Evolutionary conservation across 805 yeast genomes (phyloP), one percentile per base, ranked within the genome.

Genomic region (Suhomyces emberorum): DNA sequence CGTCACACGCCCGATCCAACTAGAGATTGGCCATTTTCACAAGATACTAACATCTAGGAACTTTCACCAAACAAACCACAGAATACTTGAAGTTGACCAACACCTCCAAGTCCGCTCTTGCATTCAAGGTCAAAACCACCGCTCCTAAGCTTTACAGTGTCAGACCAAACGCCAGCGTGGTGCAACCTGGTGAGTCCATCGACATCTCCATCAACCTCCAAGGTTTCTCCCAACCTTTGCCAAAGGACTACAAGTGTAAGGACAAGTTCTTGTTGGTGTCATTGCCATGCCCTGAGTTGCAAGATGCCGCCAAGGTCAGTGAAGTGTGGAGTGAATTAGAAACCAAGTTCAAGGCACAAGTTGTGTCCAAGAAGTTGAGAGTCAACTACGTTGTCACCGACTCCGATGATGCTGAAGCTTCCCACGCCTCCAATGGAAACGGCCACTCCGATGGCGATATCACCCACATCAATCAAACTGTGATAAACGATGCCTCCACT

Each of bases 101-200:
- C 50, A 68, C 82, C 27, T 61, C 76, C 11, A 70, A 70, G 37
- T 66, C 79, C 21, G 71, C 81, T 30, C 64, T 77, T 52, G 96
- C 96, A 20, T 93, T 88, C 74, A 93, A 93, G 69, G 97, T 93
- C 56, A 93, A 91, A 69, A 91, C 98, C 30, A 93, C 98, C 5
- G 97, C 98, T 7, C 98, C 98, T 43, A 89, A 87, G 62, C 71
- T 87, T 62, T 83, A 89, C 71, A 87, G 96, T 62, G 98, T 93
- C 35, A 83, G 96, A 66, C 98, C 98, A 44, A 93, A 89, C 61
- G 91, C 97, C 41, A 79, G 93, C 11, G 32, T 83, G 23, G 70
- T 93, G 39, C 71, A 70, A 19, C 89, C 98, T 10, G 93, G 95
- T 23, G 76, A 77, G 46, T 60, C 80, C 16, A 63, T 81, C 35